Evolutionary conservation across 2,329 filamentous ascomycete species (phyloP), one percentile per base, ranked within the genome.

Genomic region (Penicillium sp.): DNA sequence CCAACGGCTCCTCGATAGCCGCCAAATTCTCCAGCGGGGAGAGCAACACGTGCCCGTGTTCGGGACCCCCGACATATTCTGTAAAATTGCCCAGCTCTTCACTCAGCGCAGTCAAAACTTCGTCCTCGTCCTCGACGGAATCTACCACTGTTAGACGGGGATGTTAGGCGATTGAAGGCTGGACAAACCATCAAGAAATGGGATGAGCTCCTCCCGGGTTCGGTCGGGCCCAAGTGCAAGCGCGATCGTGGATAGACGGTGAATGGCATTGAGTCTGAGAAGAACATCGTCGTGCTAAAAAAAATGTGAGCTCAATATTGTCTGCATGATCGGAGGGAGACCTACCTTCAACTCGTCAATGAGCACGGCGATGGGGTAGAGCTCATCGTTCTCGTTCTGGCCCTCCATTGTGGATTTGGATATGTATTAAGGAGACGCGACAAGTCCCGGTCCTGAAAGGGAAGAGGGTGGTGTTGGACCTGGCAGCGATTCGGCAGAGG

Each of bases 321-420:
- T 42, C 49, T 55, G 47, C 25, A 42, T 40, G 19, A 49, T 25
- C 35, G 43, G 54, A 50, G 61, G 33, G 51, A 64, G 67, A 63
- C 41, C 17, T 59, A 96, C 93, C 91, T 97, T 99, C 74, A 99
- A 85, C 86, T 99, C 94, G 79, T 99, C 94, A 80, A 99, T 99
- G 80, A 99, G 88, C 69, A 99, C 94, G 75, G 95, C 94, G 83
- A 99, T 99, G 77, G 94, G 94, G 80, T 97, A 99, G 73, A 99
- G 92, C 88, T 97, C 95, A 81, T 99, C 94, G 78, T 89, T 95
- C 82, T 93, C 87, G 80, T 89, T 90, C 78, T 88, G 85, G 80
- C 89, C 89, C 81, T 97, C 91, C 93, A 97, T 97, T 78, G 78
- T 84, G 85, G 80, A 77, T 72, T 61, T 57, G 56, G 61, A 60